phyloP scores from a whole-genome alignment of 768 basidiomycete species.

The Gelatoporia subvermispora region DNA sequence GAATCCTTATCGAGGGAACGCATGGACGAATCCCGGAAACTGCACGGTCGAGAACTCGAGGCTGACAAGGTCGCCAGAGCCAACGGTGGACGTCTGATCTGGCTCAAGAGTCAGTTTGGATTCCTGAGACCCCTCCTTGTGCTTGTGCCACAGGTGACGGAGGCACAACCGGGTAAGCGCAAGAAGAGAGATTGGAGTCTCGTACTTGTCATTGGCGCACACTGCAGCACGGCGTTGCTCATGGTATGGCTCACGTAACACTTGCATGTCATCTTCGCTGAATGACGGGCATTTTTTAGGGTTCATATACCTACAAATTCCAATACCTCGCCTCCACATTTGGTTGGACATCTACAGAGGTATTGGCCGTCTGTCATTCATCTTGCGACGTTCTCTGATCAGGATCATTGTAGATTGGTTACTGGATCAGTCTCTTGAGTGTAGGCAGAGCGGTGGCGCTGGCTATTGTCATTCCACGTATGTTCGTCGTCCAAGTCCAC shows the following conservation, averaged over 20 bases:
- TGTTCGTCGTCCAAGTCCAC: slow-evolving; percentile 13
- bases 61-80: slow-evolving; percentile 17
- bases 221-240: slow-evolving; percentile 39
- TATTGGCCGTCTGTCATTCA: slow-evolving; percentile 26
- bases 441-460: slow-evolving; percentile 50
- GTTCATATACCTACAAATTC: slow-evolving; percentile 51
- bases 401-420: slow-evolving; percentile 50
- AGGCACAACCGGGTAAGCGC: slow-evolving; percentile 33
- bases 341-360: slow-evolving; percentile 63
- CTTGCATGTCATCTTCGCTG: no score
- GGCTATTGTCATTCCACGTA: slow-evolving; percentile 57
- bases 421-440: slow-evolving; percentile 57
- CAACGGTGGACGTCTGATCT: slow-evolving; percentile 14
- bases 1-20: slow-evolving; percentile 64
- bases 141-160: slow-evolving; percentile 45
- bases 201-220: slow-evolving; percentile 47
- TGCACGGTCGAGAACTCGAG: slow-evolving; percentile 32
- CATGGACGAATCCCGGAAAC: slow-evolving; percentile 36
- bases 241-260: slow-evolving; percentile 37
- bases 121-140: slow-evolving; percentile 67
- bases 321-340: slow-evolving; percentile 62
- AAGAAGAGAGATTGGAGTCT: slow-evolving; percentile 61
- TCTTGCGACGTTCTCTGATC: neutral
- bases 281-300: slow-evolving; percentile 32
- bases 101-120: slow-evolving; percentile 43